phyloP scores from a whole-genome alignment of 805 yeast genomes.

The Starmerella stellata region DNA sequence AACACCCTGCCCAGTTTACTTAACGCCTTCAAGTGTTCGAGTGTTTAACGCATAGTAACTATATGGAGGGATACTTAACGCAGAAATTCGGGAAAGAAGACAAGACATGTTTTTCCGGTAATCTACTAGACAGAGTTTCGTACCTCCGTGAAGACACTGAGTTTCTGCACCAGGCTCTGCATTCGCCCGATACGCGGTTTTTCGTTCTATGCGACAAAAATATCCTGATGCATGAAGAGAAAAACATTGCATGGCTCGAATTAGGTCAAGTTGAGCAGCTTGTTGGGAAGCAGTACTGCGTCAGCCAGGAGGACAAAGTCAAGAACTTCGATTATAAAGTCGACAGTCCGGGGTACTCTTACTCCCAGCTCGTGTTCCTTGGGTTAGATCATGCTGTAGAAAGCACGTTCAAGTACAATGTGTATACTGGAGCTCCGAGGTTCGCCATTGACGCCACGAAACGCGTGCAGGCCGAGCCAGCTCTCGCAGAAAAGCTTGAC shows the following conservation, averaged over 20 bases:
- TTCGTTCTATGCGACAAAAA: slow-evolving; percentile 26
- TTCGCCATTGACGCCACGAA: slow-evolving; percentile 24
- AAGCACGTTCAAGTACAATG: slow-evolving; percentile 6
- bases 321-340: slow-evolving; percentile 24
- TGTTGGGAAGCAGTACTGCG: slow-evolving; percentile 23
- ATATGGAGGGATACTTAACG: background rate
- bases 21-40: too few species aligned
- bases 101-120: slow-evolving; percentile 30
- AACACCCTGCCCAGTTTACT: too few species aligned
- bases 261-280: slow-evolving; percentile 21
- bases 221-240: slow-evolving; percentile 14
- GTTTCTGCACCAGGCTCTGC: slow-evolving; percentile 32
- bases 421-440: slow-evolving; percentile 24
- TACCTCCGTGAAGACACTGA: slow-evolving; percentile 40
- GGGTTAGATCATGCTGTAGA: slow-evolving; percentile 31
- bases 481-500: slow-evolving; percentile 8
- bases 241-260: slow-evolving; percentile 22
- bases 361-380: slow-evolving; percentile 27
- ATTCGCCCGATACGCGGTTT: slow-evolving; percentile 33
- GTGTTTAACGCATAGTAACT: too few species aligned
- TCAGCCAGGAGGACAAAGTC: slow-evolving; percentile 17
- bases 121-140: slow-evolving; percentile 43
- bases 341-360: slow-evolving; percentile 20
- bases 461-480: slow-evolving; percentile 14
- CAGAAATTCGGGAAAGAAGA: slow-evolving; percentile 19